Percentiles rank a stretch among this genome's conserved stretches.
phyloP scores from a whole-genome alignment of 1,284 basidiomycete genomes.

The Ceratobasidium sp. region DNA sequence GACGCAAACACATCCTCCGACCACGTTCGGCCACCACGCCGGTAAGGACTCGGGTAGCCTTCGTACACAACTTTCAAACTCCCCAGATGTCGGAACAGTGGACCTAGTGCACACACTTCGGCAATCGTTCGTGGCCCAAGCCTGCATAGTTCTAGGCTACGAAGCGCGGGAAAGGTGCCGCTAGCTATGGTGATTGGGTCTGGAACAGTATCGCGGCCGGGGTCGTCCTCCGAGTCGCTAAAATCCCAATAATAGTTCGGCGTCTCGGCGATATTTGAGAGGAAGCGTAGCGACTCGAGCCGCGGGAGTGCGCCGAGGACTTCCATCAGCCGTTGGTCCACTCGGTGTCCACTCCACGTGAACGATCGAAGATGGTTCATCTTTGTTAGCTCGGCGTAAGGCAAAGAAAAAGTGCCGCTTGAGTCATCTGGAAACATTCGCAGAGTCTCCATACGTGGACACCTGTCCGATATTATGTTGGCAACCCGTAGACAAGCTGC shows the following conservation, averaged over 20 bases:
- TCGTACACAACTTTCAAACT: background rate
- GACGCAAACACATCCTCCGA: background rate
- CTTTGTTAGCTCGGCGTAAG: background rate
- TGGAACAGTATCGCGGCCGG: background rate
- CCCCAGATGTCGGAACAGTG: background rate
- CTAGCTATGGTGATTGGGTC: background rate
- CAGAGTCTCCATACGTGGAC: background rate
- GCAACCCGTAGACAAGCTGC: background rate
- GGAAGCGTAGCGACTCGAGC: background rate
- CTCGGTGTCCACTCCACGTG: slow-evolving; percentile 2
- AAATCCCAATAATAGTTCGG: background rate
- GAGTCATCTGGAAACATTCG: background rate
- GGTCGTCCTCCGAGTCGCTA: background rate
- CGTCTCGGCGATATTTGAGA: slow-evolving; percentile 5
- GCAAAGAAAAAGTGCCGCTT: background rate
- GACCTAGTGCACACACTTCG: background rate
- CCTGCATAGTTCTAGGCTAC: background rate
- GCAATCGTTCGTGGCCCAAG: background rate
- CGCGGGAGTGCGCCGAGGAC: background rate
- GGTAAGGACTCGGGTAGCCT: background rate
- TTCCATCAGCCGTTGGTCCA: background rate
- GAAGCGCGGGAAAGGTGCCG: background rate
- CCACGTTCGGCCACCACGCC: background rate
- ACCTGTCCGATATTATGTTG: background rate
- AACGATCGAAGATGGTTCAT: background rate